Evolutionary conservation across 2,329 filamentous ascomycete genomes (phyloP), one percentile per base, ranked within the genome.

Genomic region (Epicoccum nigrum): DNA sequence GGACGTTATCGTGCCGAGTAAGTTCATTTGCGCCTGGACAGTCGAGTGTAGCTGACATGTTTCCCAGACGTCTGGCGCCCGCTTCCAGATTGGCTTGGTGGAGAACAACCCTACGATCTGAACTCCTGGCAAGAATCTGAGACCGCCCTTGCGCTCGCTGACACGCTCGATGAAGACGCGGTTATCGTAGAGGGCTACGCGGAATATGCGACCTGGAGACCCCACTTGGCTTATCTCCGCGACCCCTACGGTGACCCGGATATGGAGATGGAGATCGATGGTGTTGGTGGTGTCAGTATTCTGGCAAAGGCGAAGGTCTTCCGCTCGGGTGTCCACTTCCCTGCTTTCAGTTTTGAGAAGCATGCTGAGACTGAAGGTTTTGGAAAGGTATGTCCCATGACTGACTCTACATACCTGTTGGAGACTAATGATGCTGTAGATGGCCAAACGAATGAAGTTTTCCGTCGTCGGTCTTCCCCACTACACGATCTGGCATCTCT

Each of bases 111-210:
- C 1, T 99, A 99, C 73, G 94, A 99, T 76, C 75, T 99, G 64
- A 99, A 99, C 74, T 97, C 93, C 13, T 99, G 94, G 94, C 94
- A 99, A 74, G 94, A 99, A 75, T 99, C 94, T 0, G 95, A 99
- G 70, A 99, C 94, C 0, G 94, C 94, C 0, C 81, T 99, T 44
- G 90, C 91, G 7, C 82, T 99, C 30, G 94, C 94, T 9, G 93
- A 99, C 59, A 96, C 92, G 0, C 82, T 99, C 4, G 94, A 99
- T 60, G 94, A 99, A 72, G 94, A 99, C 71, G 94, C 94, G 4
- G 94, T 99, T 31, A 99, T 99, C 75, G 94, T 99, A 4, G 94
- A 99, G 75, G 94, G 94, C 15, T 99, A 99, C 70, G 94, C 94
- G 53, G 94, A 99, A 77, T 99, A 99, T 72, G 94, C 94, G 16